These are phyloP conservation scores for Catenaria anguillulae DNA, from an alignment of 371 early-diverging fungal genomes.

Conservation along the genomic window DNA sequence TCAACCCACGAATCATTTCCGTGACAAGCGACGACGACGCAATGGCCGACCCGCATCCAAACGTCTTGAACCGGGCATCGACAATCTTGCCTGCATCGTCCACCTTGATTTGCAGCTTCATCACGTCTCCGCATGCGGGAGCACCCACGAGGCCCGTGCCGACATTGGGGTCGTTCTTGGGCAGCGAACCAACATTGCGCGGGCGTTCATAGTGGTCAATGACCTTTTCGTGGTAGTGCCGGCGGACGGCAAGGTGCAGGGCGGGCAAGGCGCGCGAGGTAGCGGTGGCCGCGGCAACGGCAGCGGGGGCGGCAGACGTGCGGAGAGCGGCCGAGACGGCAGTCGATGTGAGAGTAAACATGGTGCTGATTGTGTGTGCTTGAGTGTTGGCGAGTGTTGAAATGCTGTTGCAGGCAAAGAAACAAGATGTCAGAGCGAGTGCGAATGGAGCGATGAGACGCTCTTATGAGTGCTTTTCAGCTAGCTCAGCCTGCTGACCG, in stretches of 20 bases:
- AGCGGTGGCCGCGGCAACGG: background rate
- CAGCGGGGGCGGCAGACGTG: background rate
- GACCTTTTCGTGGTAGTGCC: constrained; percentile 33
- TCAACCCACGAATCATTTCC: constrained; percentile 87
- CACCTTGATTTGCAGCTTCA: constrained; percentile 97
- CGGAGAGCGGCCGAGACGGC: constrained; percentile 3
- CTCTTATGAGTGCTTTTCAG: too few relatives aligned
- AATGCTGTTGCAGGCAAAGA: too few relatives aligned
- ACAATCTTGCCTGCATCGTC: constrained; percentile 80
- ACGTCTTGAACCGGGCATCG: constrained; percentile 98
- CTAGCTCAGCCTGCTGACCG: too few relatives aligned
- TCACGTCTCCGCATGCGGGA: constrained; percentile 99
- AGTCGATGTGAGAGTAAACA: background rate
- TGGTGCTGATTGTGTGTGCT: background rate
- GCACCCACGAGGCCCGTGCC: constrained; percentile 99
- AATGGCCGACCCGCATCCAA: constrained; percentile 99
- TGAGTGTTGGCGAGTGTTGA: too few relatives aligned
- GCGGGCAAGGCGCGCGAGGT: background rate
- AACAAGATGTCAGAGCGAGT: too few relatives aligned
- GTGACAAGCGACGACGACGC: constrained; percentile 88
- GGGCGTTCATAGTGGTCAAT: constrained; percentile 92
- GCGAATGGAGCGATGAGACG: too few relatives aligned
- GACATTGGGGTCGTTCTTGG: constrained; percentile 65
- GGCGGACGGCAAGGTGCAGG: background rate
- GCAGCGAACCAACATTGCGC: constrained; percentile 92